Percentiles rank a stretch among this genome's conserved stretches.
Evolutionary conservation across 139 green algal genomes (phyloP).

Genomic region (Marvania coccoides): DNA sequence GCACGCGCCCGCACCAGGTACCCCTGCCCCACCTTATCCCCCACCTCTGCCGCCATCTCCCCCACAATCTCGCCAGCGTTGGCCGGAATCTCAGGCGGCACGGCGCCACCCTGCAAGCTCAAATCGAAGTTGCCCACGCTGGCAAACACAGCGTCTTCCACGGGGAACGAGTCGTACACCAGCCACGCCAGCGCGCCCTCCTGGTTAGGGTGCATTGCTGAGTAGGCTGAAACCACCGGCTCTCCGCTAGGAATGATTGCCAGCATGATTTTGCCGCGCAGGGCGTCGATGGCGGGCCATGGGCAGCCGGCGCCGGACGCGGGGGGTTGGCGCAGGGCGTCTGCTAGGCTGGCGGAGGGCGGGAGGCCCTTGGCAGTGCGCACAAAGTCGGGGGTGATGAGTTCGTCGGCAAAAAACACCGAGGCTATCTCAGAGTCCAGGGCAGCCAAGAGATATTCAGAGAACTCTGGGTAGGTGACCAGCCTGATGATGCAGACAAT

Average conservation of each 20-base stretch:
- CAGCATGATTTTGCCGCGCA: slow-evolving; percentile 7
- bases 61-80: slow-evolving; percentile 3
- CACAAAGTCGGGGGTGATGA: slow-evolving; percentile 13
- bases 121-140: background rate
- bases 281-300: background rate
- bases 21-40: background rate
- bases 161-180: background rate
- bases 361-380: background rate
- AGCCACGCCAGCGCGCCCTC: background rate
- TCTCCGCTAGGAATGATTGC: background rate
- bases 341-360: background rate
- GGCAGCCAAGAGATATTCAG: background rate
- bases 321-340: background rate
- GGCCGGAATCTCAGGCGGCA: slow-evolving; percentile 4
- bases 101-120: background rate
- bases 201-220: background rate
- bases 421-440: slow-evolving; percentile 18
- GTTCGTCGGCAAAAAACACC: slow-evolving; percentile 12
- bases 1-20: slow-evolving; percentile 13
- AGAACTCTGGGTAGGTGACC: too few species aligned
- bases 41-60: background rate
- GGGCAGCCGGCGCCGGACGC: background rate
- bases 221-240: background rate
- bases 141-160: background rate
- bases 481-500: too few species aligned